Conservation (phyloP, 2,329 filamentous ascomycete genomes). For the Alternaria sp. region DNA sequence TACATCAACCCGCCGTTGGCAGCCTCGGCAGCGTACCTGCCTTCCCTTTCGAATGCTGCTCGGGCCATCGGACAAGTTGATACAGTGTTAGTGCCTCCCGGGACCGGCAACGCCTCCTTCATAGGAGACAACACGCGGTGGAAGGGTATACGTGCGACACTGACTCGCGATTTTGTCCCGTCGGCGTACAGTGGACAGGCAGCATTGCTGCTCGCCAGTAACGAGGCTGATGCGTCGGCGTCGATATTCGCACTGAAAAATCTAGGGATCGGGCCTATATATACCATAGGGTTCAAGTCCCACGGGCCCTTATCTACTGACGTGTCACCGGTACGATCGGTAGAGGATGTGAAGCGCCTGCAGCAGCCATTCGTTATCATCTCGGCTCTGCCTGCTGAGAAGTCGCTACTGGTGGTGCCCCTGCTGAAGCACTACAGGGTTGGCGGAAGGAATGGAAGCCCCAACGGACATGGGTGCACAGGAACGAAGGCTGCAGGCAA, state of each 20-base stretch:
- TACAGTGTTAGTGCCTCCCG: conserved; percentile 72
- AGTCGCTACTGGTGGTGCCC: conserved; percentile 78
- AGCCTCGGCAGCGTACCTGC: conserved; percentile 63
- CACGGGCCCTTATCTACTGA: conserved; percentile 66
- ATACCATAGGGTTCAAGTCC: conserved; percentile 79
- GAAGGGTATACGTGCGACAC: conserved; percentile 82
- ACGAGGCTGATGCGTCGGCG: conserved; percentile 76
- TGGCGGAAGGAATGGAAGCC: conserved; percentile 49
- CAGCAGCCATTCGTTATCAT: conserved; percentile 83
- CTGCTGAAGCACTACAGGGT: conserved; percentile 73
- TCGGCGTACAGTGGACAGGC: conserved; percentile 79
- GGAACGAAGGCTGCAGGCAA: conserved; percentile 55
- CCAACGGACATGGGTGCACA: conserved; percentile 24
- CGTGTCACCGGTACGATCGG: conserved; percentile 68
- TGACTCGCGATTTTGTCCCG: conserved; percentile 81
- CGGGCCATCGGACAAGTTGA: conserved; percentile 81
- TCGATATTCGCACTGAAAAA: conserved; percentile 80
- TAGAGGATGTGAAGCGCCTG: conserved; percentile 81
- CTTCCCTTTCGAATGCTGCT: conserved; percentile 74
- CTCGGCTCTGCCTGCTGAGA: conserved; percentile 78
- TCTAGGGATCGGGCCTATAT: conserved; percentile 77
- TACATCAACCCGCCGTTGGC: conserved; percentile 76
- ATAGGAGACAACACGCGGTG: conserved; percentile 83
- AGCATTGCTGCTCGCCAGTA: conserved; percentile 76
- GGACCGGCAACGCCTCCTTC: conserved; percentile 54